Conservation (phyloP, 805 yeast species). For the Yarrowia sp. region DNA sequence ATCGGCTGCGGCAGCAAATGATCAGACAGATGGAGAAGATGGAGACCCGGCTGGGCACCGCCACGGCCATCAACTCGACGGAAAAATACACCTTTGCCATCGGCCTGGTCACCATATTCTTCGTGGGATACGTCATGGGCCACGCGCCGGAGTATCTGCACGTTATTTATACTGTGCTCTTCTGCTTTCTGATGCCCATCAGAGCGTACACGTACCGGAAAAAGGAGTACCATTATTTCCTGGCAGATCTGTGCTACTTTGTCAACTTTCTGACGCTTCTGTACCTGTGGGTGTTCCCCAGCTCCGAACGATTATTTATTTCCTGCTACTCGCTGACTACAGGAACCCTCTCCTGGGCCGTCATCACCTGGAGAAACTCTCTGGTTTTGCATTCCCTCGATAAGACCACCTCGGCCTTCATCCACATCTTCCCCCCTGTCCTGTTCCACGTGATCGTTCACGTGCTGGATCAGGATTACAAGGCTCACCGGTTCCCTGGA, state of each 20-base stretch:
- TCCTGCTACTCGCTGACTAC: conserved; percentile 85
- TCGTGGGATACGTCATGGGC: conserved; percentile 79
- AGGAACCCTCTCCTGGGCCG: conserved; percentile 93
- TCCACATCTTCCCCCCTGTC: conserved; percentile 89
- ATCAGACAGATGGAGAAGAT: conserved; percentile 46
- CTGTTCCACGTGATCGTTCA: conserved; percentile 88
- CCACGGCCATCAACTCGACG: conserved; percentile 52
- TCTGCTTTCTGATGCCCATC: conserved; percentile 76
- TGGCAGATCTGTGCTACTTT: conserved; percentile 93
- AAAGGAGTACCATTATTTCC: conserved; percentile 77
- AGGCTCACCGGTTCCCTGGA: conserved; percentile 74
- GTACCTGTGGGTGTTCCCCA: conserved; percentile 84
- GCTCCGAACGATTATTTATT: conserved; percentile 72
- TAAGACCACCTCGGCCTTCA: conserved; percentile 88
- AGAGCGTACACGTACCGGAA: conserved; percentile 83
- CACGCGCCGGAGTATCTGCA: conserved; percentile 79
- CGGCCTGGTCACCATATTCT: conserved; percentile 70
- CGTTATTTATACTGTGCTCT: conserved; percentile 68
- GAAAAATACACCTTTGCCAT: conserved; percentile 85
- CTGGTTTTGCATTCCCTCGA: conserved; percentile 90
- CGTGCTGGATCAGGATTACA: conserved; percentile 63
- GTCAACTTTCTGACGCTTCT: conserved; percentile 74
- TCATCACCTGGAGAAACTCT: conserved; percentile 94
- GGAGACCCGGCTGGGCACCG: conserved; percentile 45
- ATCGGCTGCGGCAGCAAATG: conserved; percentile 45